Evolutionary conservation across 2,329 filamentous ascomycete genomes (phyloP).

Genomic region (Colletotrichum euphorbiae): DNA sequence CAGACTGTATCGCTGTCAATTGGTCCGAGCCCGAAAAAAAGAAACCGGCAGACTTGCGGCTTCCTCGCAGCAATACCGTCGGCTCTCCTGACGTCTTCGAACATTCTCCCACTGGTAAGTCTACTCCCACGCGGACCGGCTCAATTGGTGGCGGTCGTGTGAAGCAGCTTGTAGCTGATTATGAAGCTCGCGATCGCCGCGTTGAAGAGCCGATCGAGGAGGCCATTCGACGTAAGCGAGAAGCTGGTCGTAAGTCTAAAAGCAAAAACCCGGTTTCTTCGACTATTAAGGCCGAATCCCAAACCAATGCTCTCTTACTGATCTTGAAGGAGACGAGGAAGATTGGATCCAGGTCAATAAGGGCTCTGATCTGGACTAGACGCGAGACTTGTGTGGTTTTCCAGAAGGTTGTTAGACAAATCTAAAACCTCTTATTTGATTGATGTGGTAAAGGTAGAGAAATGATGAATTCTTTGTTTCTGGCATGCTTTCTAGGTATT

Average conservation of each 20-base stretch:
- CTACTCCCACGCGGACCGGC: not conserved
- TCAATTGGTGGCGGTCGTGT: constrained; percentile 3
- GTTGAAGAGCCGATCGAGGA: not conserved
- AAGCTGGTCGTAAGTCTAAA: not conserved
- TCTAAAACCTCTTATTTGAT: no score
- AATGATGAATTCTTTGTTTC: no score
- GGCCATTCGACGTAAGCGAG: not conserved
- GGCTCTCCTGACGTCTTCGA: not conserved
- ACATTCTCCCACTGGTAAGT: not conserved
- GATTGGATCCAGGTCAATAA: constrained; percentile 6
- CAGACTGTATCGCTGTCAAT: not conserved
- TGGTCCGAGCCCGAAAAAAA: not conserved
- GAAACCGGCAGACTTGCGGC: not conserved
- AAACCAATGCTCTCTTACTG: not conserved
- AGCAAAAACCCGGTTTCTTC: no score
- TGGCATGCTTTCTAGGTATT: no score
- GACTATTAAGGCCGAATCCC: not conserved
- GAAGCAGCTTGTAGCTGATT: constrained; percentile 19
- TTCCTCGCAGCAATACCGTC: not conserved
- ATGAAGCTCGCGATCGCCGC: constrained; percentile 10
- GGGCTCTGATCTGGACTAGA: constrained; percentile 5
- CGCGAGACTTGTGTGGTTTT: not conserved
- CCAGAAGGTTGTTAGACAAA: not conserved
- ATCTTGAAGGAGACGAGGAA: not conserved
- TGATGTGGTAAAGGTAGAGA: no score